A percentile compares a stretch with the other conserved stretches of the same genome.
These are phyloP conservation scores for Cornus kousa DNA, from an alignment of 148 eudicot genomes.

Conservation along the genomic window DNA sequence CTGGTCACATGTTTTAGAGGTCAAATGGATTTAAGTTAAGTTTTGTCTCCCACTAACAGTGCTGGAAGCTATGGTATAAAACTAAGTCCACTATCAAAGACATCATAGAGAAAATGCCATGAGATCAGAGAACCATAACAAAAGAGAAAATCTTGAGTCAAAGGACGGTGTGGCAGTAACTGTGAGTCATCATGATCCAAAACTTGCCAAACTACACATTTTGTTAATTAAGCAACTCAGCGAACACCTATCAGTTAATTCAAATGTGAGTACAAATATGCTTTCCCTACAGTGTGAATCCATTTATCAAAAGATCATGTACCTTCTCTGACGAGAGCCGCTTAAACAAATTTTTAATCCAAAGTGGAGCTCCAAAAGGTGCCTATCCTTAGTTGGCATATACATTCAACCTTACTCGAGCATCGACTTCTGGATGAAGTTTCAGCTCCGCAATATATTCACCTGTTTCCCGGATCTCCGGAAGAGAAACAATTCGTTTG, in stretches of 20 bases:
- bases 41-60: too few species aligned
- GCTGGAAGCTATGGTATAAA: too few species aligned
- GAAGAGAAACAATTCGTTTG: conserved; percentile 69
- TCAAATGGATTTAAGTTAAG: background rate
- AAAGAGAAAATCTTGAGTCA: too few species aligned
- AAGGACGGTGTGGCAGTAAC: background rate
- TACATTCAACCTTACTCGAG: conserved; percentile 69
- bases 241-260: background rate
- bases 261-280: background rate
- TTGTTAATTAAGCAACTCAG: background rate
- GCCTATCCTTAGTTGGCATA: conserved; percentile 52
- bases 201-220: background rate
- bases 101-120: background rate
- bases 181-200: background rate
- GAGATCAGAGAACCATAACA: background rate
- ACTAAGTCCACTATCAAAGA: background rate
- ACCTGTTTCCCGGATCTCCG: conserved; percentile 88
- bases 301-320: background rate
- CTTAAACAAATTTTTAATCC: background rate
- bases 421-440: conserved; percentile 90
- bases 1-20: background rate
- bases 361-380: conserved; percentile 11
- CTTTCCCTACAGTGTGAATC: background rate
- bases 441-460: conserved; percentile 86
- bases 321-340: conserved; percentile 7